Base-by-base conservation (phyloP, 495 filamentous ascomycete genomes). In the Beverwykella pulmonaria region DNA sequence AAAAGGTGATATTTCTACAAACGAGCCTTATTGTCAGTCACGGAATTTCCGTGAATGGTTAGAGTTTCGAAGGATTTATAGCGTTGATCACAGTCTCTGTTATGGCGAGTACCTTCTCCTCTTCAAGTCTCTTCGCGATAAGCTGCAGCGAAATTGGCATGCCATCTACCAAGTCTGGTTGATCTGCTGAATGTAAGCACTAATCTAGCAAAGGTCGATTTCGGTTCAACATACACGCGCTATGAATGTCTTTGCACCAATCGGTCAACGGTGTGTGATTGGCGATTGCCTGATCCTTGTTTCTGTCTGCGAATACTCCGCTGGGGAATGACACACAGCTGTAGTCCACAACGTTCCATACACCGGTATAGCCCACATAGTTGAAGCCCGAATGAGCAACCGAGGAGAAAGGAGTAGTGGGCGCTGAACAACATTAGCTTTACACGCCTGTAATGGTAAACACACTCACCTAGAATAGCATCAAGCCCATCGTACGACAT, bases 141-240 rank as follows among this genome's bases (percentile, higher is more conserved):
- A 87, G 60, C 65, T 87, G 84, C 15, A 86, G 64, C 5, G 76
- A 79, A 25, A 84, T 82, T 8, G 82, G 83, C 48, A 84, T 82
- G 0, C 83, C 83, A 68, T 87, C 75, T 39, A 84, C 85, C 0
- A 78, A 70, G 9, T 80, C 77, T 7, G 82, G 73, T 70, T 86
- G 79, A 71, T 87, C 83, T 86, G 66, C 22, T 29, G 39, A n/a
- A 71, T 3, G 36, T 64, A 5, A 68, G 68, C 47, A 30, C 8
- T n/a, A 3, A 14, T 44, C 39, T 5, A 17, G 1, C 30, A 14
- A 1, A n/a, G 1, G 39, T 9, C 1, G 14, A 26, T 7, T 34
- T 41, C 12, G 1, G 0, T 26, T 44, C 7, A 19, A 63, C 71
- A 64, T 68, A 71, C 71, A 75, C 10, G 52, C 59, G 20, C 50